Conservation (phyloP, 208 protist species). For the Trypanosoma melophagium region DNA sequence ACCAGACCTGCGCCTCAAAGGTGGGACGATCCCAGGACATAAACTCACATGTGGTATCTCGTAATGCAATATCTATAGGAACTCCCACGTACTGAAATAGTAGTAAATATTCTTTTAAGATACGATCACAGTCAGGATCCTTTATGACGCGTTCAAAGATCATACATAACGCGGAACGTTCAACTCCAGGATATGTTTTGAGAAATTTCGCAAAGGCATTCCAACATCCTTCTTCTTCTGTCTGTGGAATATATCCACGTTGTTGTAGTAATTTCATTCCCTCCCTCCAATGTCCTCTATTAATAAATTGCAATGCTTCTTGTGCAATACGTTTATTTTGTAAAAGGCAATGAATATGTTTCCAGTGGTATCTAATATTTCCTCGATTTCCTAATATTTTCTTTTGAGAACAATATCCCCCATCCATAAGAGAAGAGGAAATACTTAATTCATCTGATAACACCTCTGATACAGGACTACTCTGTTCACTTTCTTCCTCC, state of each 20-base stretch:
- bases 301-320: slow-evolving; percentile 55
- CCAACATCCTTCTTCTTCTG: slow-evolving; percentile 30
- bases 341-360: slow-evolving; percentile 79
- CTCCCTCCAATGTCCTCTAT: slow-evolving; percentile 68
- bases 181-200: slow-evolving; percentile 61
- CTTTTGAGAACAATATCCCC: neutral
- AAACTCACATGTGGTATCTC: slow-evolving; percentile 86
- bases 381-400: slow-evolving; percentile 15
- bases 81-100: slow-evolving; percentile 67
- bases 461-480: slow-evolving; percentile 9
- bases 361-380: slow-evolving; percentile 81
- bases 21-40: slow-evolving; percentile 88
- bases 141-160: slow-evolving; percentile 85
- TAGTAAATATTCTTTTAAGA: slow-evolving; percentile 74
- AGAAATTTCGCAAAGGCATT: slow-evolving; percentile 71
- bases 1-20: slow-evolving; percentile 88
- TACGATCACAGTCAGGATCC: slow-evolving; percentile 40
- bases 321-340: slow-evolving; percentile 77
- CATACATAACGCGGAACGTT: slow-evolving; percentile 52
- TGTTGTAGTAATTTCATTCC: slow-evolving; percentile 65
- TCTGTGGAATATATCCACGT: slow-evolving; percentile 38
- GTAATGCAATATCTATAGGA: slow-evolving; percentile 82
- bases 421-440: neutral
- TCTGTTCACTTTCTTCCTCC: neutral
- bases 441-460: slow-evolving; percentile 1